Evolutionary conservation across 2,329 filamentous ascomycete genomes (phyloP).

Genomic region (Fusarium continuum): DNA sequence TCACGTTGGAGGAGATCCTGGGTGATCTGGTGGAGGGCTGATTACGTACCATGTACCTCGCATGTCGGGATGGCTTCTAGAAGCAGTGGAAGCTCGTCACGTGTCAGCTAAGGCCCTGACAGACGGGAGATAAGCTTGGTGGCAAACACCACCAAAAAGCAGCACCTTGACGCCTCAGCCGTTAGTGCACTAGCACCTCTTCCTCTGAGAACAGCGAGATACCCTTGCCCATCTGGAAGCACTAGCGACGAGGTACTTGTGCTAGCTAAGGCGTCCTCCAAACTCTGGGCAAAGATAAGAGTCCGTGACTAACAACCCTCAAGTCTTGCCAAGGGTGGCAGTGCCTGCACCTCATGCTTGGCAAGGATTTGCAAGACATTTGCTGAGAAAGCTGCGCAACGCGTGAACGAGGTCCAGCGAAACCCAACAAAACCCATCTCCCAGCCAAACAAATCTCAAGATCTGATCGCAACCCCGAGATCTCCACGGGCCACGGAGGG

Average conservation of each 20-base stretch:
- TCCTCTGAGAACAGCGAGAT: not conserved
- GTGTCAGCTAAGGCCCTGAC: constrained; percentile 21
- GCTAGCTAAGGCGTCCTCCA: constrained; percentile 35
- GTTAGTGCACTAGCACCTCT: constrained; percentile 27
- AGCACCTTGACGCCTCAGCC: not conserved
- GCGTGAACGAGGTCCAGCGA: constrained; percentile 7
- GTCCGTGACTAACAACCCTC: constrained; percentile 34
- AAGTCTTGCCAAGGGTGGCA: constrained; percentile 35
- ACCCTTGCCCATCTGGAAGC: constrained; percentile 13
- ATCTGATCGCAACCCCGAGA: constrained; percentile 38
- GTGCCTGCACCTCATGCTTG: constrained; percentile 41
- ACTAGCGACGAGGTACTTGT: constrained; percentile 31
- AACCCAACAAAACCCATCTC: constrained; percentile 10
- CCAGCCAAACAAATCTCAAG: constrained; percentile 29
- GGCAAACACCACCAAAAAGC: not conserved
- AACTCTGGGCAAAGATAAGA: constrained; percentile 31
- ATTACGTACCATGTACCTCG: constrained; percentile 42
- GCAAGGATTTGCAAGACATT: constrained; percentile 22
- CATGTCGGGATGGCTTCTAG: constrained; percentile 35
- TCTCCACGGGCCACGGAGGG: constrained; percentile 23
- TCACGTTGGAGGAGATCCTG: constrained; percentile 34
- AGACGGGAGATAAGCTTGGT: not conserved
- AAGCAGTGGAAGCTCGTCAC: constrained; percentile 29
- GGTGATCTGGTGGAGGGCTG: constrained; percentile 20
- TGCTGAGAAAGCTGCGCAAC: constrained; percentile 21